These are phyloP conservation scores for Cryptococcus sp. DNA, from an alignment of 1,284 basidiomycete species.

Conservation along the genomic window DNA sequence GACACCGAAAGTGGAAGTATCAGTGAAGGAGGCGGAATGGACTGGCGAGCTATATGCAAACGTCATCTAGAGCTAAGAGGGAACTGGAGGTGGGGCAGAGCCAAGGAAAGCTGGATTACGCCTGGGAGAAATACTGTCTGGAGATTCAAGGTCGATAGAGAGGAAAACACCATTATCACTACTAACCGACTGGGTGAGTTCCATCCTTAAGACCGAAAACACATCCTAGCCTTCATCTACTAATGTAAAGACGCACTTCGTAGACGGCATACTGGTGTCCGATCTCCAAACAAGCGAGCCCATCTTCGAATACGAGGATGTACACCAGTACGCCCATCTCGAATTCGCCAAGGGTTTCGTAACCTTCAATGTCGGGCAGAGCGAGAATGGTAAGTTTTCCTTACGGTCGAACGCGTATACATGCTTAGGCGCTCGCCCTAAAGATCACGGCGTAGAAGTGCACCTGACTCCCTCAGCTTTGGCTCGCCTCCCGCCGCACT, in stretches of 20 bases:
- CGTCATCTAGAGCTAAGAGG: constrained; percentile 17
- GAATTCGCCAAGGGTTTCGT: constrained; percentile 43
- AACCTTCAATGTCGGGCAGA: constrained; percentile 32
- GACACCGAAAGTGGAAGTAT: neutral
- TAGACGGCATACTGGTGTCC: constrained; percentile 27
- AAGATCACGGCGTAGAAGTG: constrained; percentile 13
- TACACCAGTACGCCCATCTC: constrained; percentile 33
- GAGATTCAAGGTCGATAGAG: constrained; percentile 44
- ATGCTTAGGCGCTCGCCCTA: neutral
- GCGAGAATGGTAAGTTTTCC: neutral
- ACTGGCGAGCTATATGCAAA: constrained; percentile 27
- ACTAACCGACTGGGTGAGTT: constrained; percentile 31
- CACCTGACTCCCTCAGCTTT: constrained; percentile 16
- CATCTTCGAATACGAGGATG: constrained; percentile 29
- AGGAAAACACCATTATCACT: constrained; percentile 31
- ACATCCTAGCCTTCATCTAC: neutral
- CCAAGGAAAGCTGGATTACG: constrained; percentile 32
- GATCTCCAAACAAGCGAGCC: constrained; percentile 24
- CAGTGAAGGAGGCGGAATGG: constrained; percentile 4
- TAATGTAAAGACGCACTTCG: neutral
- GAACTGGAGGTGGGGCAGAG: constrained; percentile 35
- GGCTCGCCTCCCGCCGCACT: neutral
- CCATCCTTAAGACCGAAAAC: neutral
- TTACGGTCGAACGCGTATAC: neutral
- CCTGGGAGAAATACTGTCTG: constrained; percentile 31